A percentile compares a stretch with the other conserved stretches of the same genome.
Conservation (phyloP, 2,329 filamentous ascomycete species). For the Penicillium sp. region DNA sequence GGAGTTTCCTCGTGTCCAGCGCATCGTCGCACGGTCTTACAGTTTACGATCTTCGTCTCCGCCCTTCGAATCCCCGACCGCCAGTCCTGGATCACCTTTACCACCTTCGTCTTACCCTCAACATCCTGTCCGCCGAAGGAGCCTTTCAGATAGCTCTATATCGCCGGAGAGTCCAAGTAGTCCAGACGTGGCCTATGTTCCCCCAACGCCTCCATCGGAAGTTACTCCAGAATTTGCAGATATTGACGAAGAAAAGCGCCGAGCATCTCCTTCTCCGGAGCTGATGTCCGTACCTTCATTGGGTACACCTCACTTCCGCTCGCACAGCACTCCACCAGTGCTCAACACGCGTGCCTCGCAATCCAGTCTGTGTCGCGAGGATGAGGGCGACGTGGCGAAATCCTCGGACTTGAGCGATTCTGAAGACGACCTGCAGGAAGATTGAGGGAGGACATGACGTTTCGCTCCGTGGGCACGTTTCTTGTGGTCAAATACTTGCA, state of each 20-base stretch:
- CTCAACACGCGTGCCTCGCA: conserved; percentile 14
- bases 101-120: conserved; percentile 27
- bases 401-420: conserved; percentile 2
- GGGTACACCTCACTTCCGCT: conserved; percentile 21
- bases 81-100: conserved; percentile 35
- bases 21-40: conserved; percentile 42
- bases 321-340: conserved; percentile 30
- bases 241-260: conserved; percentile 15
- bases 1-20: conserved; percentile 43
- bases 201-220: conserved; percentile 36
- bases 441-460: neutral
- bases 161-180: conserved; percentile 26
- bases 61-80: conserved; percentile 30
- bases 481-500: neutral
- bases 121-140: conserved; percentile 23
- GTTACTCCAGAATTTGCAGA: conserved; percentile 17
- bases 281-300: conserved; percentile 19
- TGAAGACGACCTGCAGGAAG: neutral
- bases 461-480: no score
- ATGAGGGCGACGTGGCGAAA: conserved; percentile 4
- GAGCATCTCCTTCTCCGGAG: conserved; percentile 12
- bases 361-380: conserved; percentile 6
- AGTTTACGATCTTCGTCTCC: conserved; percentile 37
- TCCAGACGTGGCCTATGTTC: conserved; percentile 33
- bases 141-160: conserved; percentile 32